Conservation (phyloP, 1,284 basidiomycete species). For the Volvariella surrecta region DNA sequence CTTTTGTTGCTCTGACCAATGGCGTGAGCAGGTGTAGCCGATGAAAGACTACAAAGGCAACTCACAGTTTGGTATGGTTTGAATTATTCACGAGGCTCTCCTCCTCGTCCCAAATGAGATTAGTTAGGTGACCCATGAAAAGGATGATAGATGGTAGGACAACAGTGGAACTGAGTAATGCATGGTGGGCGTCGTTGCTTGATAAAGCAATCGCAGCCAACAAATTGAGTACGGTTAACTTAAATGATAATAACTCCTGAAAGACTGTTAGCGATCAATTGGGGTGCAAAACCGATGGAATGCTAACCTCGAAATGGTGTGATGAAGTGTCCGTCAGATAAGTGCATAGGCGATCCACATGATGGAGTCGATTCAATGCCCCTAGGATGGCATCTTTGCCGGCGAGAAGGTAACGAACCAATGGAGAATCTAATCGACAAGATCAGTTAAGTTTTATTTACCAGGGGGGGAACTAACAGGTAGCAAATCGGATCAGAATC, state of each 20-base stretch:
- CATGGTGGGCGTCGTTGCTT: slow-evolving; percentile 38
- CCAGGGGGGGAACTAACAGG: background rate
- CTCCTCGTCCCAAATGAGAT: slow-evolving; percentile 60
- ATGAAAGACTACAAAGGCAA: slow-evolving; percentile 1
- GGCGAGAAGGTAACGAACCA: slow-evolving; percentile 3
- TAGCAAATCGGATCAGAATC: background rate
- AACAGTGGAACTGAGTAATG: slow-evolving; percentile 42
- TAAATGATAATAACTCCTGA: background rate
- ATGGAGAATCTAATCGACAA: slow-evolving; percentile 8
- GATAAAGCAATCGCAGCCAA: slow-evolving; percentile 47
- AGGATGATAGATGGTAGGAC: slow-evolving; percentile 54
- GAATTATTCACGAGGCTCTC: slow-evolving; percentile 32
- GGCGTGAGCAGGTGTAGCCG: background rate
- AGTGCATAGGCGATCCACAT: slow-evolving; percentile 45
- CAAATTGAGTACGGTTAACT: slow-evolving; percentile 37
- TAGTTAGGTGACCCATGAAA: slow-evolving; percentile 42
- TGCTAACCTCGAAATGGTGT: slow-evolving; percentile 28
- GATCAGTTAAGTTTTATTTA: slow-evolving; percentile 15
- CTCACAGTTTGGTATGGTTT: slow-evolving; percentile 30
- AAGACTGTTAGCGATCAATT: background rate
- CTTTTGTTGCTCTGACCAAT: slow-evolving; percentile 36
- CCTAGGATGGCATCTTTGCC: slow-evolving; percentile 10
- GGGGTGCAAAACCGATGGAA: no score
- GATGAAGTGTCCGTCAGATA: slow-evolving; percentile 38
- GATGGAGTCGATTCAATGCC: slow-evolving; percentile 5